Evolutionary conservation across 495 filamentous ascomycete genomes (phyloP).

Genomic region (Xylaria cubensis): DNA sequence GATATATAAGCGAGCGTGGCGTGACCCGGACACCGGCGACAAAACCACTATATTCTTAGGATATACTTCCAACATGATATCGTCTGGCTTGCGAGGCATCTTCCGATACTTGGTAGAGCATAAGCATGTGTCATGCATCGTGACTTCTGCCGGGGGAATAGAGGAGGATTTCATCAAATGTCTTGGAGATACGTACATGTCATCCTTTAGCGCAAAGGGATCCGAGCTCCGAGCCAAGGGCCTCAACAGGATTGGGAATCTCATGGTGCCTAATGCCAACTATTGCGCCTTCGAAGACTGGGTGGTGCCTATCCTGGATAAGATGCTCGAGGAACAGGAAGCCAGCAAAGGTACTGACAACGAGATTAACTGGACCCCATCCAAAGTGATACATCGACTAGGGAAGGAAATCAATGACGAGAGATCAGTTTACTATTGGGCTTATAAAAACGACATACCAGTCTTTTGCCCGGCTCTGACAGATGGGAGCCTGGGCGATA

Average conservation of each 20-base stretch:
- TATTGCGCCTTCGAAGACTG: conserved; percentile 98
- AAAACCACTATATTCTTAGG: conserved; percentile 94
- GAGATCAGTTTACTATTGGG: conserved; percentile 91
- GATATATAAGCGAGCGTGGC: conserved; percentile 68
- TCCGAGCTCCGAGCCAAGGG: conserved; percentile 79
- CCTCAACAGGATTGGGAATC: conserved; percentile 93
- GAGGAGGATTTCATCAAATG: conserved; percentile 99
- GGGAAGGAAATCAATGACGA: conserved; percentile 93
- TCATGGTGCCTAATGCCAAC: conserved; percentile 95
- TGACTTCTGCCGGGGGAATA: conserved; percentile 94
- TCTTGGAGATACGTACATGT: conserved; percentile 90
- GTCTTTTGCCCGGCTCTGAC: conserved; percentile 97
- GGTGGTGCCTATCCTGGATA: conserved; percentile 89
- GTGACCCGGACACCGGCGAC: conserved; percentile 72
- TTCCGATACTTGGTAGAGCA: conserved; percentile 92
- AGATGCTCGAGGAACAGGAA: conserved; percentile 93
- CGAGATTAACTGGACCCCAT: conserved; percentile 87
- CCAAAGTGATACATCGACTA: conserved; percentile 81
- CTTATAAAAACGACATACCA: conserved; percentile 89
- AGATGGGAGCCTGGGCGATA: conserved; percentile 92
- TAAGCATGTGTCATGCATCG: conserved; percentile 86
- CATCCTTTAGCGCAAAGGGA: conserved; percentile 77
- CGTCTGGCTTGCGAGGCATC: conserved; percentile 89
- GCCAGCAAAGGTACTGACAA: conserved; percentile 69
- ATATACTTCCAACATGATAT: conserved; percentile 96